These are phyloP conservation scores for Manihot esculenta DNA, from an alignment of 441 rosid genomes.

Conservation along the genomic window DNA sequence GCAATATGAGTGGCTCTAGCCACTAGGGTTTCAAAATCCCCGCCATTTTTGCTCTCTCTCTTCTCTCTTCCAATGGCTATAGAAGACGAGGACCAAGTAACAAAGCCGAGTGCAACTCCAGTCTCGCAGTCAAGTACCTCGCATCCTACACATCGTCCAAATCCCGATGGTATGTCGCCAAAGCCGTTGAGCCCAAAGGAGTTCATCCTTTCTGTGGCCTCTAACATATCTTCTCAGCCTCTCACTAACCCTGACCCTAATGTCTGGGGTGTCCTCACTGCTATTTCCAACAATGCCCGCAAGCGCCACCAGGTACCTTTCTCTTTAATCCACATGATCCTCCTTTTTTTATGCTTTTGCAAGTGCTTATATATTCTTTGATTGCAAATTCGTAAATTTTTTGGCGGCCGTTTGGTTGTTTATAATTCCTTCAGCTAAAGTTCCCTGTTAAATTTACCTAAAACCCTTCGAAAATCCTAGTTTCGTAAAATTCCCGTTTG, in stretches of 20 bases:
- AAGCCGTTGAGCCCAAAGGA: conserved; percentile 45
- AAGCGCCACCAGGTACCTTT: conserved; percentile 66
- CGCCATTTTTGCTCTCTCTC: conserved; percentile 37
- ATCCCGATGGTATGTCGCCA: conserved; percentile 33
- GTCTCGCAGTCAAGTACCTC: conserved; percentile 37
- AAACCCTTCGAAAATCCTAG: neutral
- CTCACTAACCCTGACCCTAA: conserved; percentile 58
- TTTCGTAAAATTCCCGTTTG: neutral
- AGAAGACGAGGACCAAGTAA: conserved; percentile 35
- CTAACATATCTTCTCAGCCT: conserved; percentile 67
- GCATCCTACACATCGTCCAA: conserved; percentile 23
- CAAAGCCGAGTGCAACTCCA: conserved; percentile 30
- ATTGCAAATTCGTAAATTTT: too few species aligned
- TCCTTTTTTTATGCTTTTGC: neutral
- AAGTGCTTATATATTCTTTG: neutral
- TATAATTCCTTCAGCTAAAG: neutral
- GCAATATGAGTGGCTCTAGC: neutral
- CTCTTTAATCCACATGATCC: conserved; percentile 13
- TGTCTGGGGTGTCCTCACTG: conserved; percentile 96
- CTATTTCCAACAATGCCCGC: conserved; percentile 76
- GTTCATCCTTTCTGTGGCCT: conserved; percentile 57
- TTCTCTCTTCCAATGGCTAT: conserved; percentile 35
- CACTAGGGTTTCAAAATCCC: conserved; percentile 51
- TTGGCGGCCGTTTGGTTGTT: neutral
- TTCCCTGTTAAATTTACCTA: neutral